These are phyloP conservation scores for Lyophyllum semitale DNA, from an alignment of 768 basidiomycete genomes.

Conservation along the genomic window DNA sequence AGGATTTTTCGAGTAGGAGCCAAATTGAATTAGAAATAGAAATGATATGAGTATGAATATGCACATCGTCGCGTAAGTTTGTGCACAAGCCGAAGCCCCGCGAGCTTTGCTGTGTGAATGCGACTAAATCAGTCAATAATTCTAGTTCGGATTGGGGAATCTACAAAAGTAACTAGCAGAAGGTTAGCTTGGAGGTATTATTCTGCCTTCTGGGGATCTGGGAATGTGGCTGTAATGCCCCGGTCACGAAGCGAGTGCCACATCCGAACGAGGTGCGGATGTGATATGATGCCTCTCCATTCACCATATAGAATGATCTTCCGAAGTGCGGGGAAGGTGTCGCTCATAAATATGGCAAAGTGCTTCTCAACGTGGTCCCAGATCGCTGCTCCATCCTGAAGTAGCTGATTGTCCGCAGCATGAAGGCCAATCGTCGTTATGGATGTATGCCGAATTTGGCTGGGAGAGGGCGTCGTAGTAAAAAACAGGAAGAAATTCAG, in stretches of 20 bases:
- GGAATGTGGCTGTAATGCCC: conserved; percentile 27
- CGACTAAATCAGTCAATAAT: too few relatives aligned
- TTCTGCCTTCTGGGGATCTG: not conserved
- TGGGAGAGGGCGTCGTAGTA: conserved; percentile 32
- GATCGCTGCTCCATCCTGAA: conserved; percentile 32
- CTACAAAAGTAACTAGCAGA: too few relatives aligned
- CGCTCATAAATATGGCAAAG: conserved; percentile 43
- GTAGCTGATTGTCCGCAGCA: conserved; percentile 44
- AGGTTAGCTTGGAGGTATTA: too few relatives aligned
- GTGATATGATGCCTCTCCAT: conserved; percentile 43
- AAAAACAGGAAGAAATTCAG: conserved; percentile 62
- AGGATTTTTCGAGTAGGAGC: conserved; percentile 46
- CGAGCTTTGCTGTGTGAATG: too few relatives aligned
- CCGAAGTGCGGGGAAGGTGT: conserved; percentile 46
- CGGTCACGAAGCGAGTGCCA: conserved; percentile 31
- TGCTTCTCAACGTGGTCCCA: conserved; percentile 50
- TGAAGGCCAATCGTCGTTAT: conserved; percentile 54
- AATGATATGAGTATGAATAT: too few relatives aligned
- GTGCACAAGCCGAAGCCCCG: too few relatives aligned
- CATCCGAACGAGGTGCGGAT: conserved; percentile 38
- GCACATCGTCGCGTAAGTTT: too few relatives aligned
- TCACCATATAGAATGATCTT: conserved; percentile 52
- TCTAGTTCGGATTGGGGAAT: too few relatives aligned
- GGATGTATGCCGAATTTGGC: conserved; percentile 23
- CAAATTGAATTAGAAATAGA: conserved; percentile 1